Evolutionary conservation across 1,284 basidiomycete genomes (phyloP).

Genomic region (Ganoderma meredithae): DNA sequence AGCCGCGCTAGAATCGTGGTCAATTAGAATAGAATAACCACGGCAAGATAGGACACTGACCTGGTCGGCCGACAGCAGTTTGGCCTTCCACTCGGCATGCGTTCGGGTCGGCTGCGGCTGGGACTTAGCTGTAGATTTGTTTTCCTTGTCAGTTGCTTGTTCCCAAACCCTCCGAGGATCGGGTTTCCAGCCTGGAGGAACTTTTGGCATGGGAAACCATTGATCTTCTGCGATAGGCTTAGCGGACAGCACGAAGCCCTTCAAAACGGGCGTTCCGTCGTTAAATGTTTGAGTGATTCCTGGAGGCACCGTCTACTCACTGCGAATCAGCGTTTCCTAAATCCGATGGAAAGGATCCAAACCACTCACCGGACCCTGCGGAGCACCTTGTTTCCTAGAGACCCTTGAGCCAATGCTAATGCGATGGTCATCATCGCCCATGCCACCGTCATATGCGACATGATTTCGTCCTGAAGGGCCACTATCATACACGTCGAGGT

Average conservation of each 20-base stretch:
- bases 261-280: conserved; percentile 78
- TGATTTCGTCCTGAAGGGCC: conserved; percentile 50
- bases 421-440: conserved; percentile 65
- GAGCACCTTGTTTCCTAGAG: conserved; percentile 4
- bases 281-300: conserved; percentile 44
- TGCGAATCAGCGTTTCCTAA: background rate
- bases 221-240: conserved; percentile 75
- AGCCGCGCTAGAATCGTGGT: conserved; percentile 67
- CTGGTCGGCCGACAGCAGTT: conserved; percentile 70
- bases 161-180: conserved; percentile 85
- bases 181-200: conserved; percentile 87
- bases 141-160: conserved; percentile 57
- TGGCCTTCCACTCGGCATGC: conserved; percentile 59
- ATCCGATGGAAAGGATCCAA: background rate
- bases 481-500: conserved; percentile 83
- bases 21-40: conserved; percentile 17
- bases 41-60: conserved; percentile 45
- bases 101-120: conserved; percentile 21
- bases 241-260: conserved; percentile 79
- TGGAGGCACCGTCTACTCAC: conserved; percentile 30
- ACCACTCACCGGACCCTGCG: conserved; percentile 34
- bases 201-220: conserved; percentile 83
- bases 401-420: conserved; percentile 36
- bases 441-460: conserved; percentile 76
- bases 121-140: conserved; percentile 40